Evolutionary conservation across 495 filamentous ascomycete species (phyloP).

Genomic region (Apodospora peruviana): DNA sequence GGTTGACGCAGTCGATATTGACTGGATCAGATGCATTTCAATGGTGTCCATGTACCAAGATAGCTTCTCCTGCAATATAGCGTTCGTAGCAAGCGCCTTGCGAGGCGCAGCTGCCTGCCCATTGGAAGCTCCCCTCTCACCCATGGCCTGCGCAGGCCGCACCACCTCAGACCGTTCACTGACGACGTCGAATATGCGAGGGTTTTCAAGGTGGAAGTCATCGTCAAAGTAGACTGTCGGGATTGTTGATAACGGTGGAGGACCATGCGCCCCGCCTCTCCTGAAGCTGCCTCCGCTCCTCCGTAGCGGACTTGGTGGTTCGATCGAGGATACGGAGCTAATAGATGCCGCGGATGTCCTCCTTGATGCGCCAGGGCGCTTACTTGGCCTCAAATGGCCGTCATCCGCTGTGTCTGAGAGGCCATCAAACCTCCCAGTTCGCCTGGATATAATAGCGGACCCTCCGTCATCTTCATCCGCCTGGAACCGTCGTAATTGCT

Average conservation of each 20-base stretch:
- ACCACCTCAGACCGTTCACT: constrained; percentile 94
- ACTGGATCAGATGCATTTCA: constrained; percentile 93
- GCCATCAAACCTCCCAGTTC: constrained; percentile 45
- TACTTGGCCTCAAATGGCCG: constrained; percentile 37
- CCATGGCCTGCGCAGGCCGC: constrained; percentile 52
- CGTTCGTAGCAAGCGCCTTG: constrained; percentile 91
- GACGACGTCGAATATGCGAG: constrained; percentile 91
- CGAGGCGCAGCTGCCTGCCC: constrained; percentile 60
- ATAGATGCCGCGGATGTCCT: constrained; percentile 44
- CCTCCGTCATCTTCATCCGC: constrained; percentile 55
- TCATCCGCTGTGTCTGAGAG: constrained; percentile 41
- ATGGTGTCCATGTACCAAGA: constrained; percentile 99
- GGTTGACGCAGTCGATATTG: constrained; percentile 88
- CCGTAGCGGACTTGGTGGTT: constrained; percentile 38
- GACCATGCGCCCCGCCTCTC: constrained; percentile 52
- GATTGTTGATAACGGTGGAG: constrained; percentile 86
- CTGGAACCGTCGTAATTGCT: constrained; percentile 74
- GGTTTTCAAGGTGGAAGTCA: constrained; percentile 93
- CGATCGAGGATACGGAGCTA: constrained; percentile 45
- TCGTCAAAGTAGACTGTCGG: constrained; percentile 92
- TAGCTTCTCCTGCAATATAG: constrained; percentile 97
- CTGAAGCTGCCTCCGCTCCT: constrained; percentile 48
- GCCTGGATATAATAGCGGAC: constrained; percentile 33
- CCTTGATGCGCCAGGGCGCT: constrained; percentile 31
- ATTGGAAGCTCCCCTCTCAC: constrained; percentile 54